Base-by-base conservation (phyloP, 2,329 filamentous ascomycete genomes). In the Fusarium sp. region DNA sequence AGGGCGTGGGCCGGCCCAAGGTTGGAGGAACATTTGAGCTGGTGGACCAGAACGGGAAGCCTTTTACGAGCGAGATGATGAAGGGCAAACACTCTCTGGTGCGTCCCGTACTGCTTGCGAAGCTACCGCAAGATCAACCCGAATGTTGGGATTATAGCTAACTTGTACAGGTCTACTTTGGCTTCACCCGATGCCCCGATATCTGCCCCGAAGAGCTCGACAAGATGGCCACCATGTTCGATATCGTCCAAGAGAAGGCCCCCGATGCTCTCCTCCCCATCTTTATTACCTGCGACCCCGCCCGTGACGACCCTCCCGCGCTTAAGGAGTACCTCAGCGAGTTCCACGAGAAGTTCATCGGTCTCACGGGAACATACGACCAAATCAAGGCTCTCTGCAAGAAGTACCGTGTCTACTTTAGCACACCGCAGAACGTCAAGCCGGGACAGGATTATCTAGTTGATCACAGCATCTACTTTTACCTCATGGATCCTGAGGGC, bases 381-480 rank as follows among this genome's bases (percentile, higher is more conserved):
- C 91, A 98, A 85, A 93, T 98, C 80, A 98, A 98, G 88, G 89
- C 93, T 74, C 92, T 97, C 66, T 99, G 97, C 88, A 98, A 98
- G 87, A 93, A 93, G 76, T 99, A 98, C 84, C 89, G 97, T 23
- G 97, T 99, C 64, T 99, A 99, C 86, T 99, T 99, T 80, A 97
- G 94, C 81, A 99, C 97, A 57, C 97, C 97, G 37, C 88, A 91
- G 78, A 90, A 95, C 73, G 94, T 98, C 66, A 93, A 95, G 87
- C 93, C 95, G 1, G 97, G 96, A 1, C 94, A 98, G 87, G 97
- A 99, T 84, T 99, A 99, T 82, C 84, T 99, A 78, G 97, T 99
- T 14, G 97, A 99, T 83, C 97, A 99, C 86, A 98, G 95, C 83
- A 99, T 99, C 78, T 99, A 99, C 88, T 99, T 99, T 80, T 99